Conservation (phyloP, 306 rosid genomes). For the Betula pendula region DNA sequence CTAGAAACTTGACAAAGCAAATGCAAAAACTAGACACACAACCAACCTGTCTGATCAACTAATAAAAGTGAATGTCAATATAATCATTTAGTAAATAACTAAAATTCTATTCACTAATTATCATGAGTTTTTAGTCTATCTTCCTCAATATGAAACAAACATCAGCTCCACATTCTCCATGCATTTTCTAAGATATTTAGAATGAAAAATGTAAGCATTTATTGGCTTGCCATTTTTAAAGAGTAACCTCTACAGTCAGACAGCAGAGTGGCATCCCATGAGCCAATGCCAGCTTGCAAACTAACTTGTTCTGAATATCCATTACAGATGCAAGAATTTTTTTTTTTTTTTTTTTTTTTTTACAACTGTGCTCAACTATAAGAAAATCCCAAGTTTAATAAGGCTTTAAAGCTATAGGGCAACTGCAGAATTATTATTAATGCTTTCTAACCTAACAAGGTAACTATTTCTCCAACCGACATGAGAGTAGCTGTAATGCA, state of each 20-base stretch:
- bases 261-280: not conserved
- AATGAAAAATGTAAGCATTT: no score
- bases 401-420: not conserved
- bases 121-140: not conserved
- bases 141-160: not conserved
- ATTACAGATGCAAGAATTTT: no score
- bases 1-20: no score
- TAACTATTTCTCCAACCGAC: not conserved
- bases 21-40: no score
- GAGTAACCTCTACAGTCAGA: not conserved
- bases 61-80: not conserved
- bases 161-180: not conserved
- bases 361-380: no score
- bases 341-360: no score
- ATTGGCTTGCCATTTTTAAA: no score
- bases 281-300: not conserved
- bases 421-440: not conserved
- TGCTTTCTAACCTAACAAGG: not conserved
- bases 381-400: not conserved
- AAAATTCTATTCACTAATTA: not conserved
- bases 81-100: not conserved
- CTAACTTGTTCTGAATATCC: not conserved
- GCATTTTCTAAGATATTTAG: no score
- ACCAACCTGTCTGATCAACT: not conserved
- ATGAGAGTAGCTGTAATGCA: constrained; percentile 4